Evolutionary conservation across 441 rosid species (phyloP).

Genomic region (Aquilaria agallochum): DNA sequence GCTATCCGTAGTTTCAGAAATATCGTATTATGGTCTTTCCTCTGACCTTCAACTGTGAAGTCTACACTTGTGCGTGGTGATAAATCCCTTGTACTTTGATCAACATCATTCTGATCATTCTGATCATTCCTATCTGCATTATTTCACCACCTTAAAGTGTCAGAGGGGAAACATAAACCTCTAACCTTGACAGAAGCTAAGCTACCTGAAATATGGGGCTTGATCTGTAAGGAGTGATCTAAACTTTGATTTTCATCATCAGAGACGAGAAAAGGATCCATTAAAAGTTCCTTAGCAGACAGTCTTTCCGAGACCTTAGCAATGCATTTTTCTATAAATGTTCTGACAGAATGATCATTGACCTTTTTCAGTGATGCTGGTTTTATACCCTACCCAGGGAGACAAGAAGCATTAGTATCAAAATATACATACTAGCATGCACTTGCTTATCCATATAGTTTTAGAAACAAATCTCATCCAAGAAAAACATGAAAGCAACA

Average conservation of each 20-base stretch:
- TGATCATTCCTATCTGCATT: constrained; percentile 40
- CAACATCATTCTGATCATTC: constrained; percentile 15
- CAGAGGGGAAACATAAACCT: constrained; percentile 9
- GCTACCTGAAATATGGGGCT: constrained; percentile 34
- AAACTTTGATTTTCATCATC: constrained; percentile 46
- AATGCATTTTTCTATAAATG: constrained; percentile 87
- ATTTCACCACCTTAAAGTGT: not conserved
- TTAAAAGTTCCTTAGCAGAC: constrained; percentile 76
- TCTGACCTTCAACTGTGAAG: constrained; percentile 76
- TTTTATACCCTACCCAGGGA: constrained; percentile 63
- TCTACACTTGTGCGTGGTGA: constrained; percentile 41
- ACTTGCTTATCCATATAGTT: too few relatives aligned
- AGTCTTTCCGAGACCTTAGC: constrained; percentile 69
- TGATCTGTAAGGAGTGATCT: constrained; percentile 24
- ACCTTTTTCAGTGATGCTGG: constrained; percentile 88
- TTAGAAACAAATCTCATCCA: too few relatives aligned
- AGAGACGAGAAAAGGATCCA: constrained; percentile 74
- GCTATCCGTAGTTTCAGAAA: constrained; percentile 79
- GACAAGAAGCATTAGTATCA: constrained; percentile 7
- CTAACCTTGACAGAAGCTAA: constrained; percentile 10
- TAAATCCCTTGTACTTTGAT: constrained; percentile 22
- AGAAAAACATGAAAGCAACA: too few relatives aligned
- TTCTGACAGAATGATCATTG: constrained; percentile 51
- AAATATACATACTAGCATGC: not conserved
- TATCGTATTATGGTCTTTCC: constrained; percentile 66